Evolutionary conservation across 768 basidiomycete genomes (phyloP).

Genomic region (Serendipita sp.): DNA sequence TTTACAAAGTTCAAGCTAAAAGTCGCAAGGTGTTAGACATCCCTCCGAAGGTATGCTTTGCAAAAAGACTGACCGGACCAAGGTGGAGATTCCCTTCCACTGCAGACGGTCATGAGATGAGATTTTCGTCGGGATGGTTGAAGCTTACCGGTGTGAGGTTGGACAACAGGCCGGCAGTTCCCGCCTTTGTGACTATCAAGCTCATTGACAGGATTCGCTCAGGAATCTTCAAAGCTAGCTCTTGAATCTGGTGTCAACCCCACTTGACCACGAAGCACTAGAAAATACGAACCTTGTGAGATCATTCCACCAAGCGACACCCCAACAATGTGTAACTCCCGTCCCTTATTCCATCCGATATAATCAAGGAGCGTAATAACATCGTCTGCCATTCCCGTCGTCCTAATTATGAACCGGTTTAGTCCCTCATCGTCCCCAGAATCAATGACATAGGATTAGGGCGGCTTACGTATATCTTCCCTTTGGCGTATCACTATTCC

Average conservation of each 20-base stretch:
- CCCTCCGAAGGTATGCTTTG: no score
- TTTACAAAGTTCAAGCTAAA: constrained; percentile 14
- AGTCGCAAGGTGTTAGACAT: constrained; percentile 17
- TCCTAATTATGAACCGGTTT: constrained; percentile 26
- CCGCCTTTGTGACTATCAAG: constrained; percentile 56
- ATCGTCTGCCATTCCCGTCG: constrained; percentile 67
- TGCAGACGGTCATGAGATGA: not conserved
- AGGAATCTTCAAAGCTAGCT: constrained; percentile 51
- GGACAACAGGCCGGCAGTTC: constrained; percentile 32
- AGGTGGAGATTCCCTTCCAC: constrained; percentile 14
- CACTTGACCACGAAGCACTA: not conserved
- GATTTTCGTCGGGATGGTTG: not conserved
- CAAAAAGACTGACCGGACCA: constrained; percentile 6
- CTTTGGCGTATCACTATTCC: constrained; percentile 50
- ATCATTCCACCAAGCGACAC: constrained; percentile 76
- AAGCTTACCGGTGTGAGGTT: constrained; percentile 49
- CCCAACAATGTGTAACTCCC: constrained; percentile 55
- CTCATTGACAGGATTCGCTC: constrained; percentile 50
- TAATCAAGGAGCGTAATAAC: constrained; percentile 48
- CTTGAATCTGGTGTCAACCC: constrained; percentile 23
- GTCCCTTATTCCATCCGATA: constrained; percentile 50
- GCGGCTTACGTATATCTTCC: constrained; percentile 61
- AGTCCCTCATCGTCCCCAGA: not conserved
- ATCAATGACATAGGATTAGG: not conserved
- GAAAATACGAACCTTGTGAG: constrained; percentile 39